Base-by-base conservation (phyloP, 2,329 filamentous ascomycete species). In the Aurifilum marmelostoma region DNA sequence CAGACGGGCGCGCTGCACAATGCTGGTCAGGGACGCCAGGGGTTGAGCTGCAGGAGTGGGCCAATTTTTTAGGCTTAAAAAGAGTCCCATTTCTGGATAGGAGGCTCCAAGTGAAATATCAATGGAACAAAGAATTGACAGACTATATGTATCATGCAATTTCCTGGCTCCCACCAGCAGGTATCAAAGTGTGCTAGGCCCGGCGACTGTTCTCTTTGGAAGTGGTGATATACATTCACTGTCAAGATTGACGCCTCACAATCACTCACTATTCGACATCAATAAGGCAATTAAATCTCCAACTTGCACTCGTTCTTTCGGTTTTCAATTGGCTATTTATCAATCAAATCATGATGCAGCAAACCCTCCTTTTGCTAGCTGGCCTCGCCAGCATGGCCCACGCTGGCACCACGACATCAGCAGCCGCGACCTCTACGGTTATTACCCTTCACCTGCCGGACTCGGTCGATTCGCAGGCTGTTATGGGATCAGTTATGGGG, bases 401-500 rank as follows among this genome's bases (percentile, higher is more conserved):
- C 32, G 63, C 62, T 24, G 32, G 60, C n/a, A 56, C 65, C 12
- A 32, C 58, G 52, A 60, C 65, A 18, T 32, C 68, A 21, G 56
- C 34, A n/a, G 18, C 59, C 62, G 16, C 68, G 39, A 66, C 50
- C 63, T 71, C 69, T 50, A 37, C 65, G 27, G 66, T 73, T 56
- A 69, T 75, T 14, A 63, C 62, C 39, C 54, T 76, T 37, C 21
- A 73, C 34, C n/a, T 76, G 12, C 73, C 72, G 7, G 39, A 56
- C 27, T 27, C 27, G 11, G 24, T 66, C 27, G 72, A 72, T 34
- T 27, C 47, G 11, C 69, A 75, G 63, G 60, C 67, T 14, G 66
- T 76, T 32, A 66, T 71, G 47, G 76, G 68, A 24, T 77, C 74
- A 1, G 72, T 77, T 52, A 68, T 77, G 69, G 67, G 68, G 27